Conservation (phyloP, 345 rosid species). For the Arabidopsis suecica region DNA sequence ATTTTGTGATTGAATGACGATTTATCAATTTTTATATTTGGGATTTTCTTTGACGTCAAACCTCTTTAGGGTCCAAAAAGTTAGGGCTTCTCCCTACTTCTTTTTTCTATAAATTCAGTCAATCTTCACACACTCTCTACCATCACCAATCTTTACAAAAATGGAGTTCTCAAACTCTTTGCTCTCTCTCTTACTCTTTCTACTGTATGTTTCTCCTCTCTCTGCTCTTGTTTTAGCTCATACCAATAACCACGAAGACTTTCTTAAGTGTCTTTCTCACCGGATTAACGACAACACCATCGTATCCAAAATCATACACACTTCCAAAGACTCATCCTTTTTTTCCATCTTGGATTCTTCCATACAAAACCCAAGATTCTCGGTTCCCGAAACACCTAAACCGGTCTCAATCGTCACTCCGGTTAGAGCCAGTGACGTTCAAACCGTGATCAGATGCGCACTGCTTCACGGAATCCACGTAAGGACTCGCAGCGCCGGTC, state of each 20-base stretch:
- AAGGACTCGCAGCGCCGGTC: conserved; percentile 57
- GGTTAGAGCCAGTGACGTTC: conserved; percentile 45
- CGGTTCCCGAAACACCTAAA: conserved; percentile 34
- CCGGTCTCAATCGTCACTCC: conserved; percentile 51
- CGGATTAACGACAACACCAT: conserved; percentile 14
- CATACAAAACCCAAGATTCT: conserved; percentile 38
- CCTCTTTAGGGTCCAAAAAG: neutral
- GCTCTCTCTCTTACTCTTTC: conserved; percentile 17
- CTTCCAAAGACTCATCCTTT: conserved; percentile 22
- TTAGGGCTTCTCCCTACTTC: neutral
- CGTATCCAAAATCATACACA: conserved; percentile 38
- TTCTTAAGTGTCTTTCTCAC: conserved; percentile 36
- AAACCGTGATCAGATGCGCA: conserved; percentile 47
- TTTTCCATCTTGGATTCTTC: conserved; percentile 36
- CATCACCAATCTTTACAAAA: neutral
- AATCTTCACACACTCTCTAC: neutral
- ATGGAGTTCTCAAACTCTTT: conserved; percentile 24
- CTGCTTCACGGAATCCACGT: conserved; percentile 42
- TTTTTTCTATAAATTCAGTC: neutral
- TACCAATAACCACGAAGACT: conserved; percentile 13
- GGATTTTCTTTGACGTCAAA: neutral
- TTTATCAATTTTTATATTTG: neutral
- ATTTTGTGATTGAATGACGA: neutral
- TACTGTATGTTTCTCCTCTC: conserved; percentile 22
- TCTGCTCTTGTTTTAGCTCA: neutral